Percentiles rank a stretch among this genome's conserved stretches.
phyloP scores from a whole-genome alignment of 1,139 yeast genomes.

The Nadsonia starkeyi-henricii region DNA sequence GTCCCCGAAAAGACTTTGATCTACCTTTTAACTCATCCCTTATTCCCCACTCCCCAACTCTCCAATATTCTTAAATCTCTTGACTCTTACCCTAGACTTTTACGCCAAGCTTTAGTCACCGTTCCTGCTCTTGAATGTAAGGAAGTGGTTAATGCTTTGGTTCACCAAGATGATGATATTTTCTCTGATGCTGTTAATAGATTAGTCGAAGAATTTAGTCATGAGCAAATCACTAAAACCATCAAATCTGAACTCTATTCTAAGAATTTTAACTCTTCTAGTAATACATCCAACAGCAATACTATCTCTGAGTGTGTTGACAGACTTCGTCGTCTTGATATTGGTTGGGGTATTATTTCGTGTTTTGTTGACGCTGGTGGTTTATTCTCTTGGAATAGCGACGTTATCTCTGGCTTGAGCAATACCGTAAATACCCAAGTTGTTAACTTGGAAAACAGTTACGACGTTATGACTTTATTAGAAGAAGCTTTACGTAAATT shows the following conservation, averaged over 20 bases:
- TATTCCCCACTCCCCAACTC: constrained; percentile 53
- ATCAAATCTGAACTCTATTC: constrained; percentile 11
- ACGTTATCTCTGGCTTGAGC: constrained; percentile 23
- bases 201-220: constrained; percentile 42
- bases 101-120: constrained; percentile 70
- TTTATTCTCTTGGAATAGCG: constrained; percentile 44
- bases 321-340: constrained; percentile 29
- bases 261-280: constrained; percentile 3
- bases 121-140: constrained; percentile 54
- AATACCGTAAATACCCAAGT: neutral
- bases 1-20: constrained; percentile 50
- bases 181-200: constrained; percentile 59
- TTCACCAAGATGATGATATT: constrained; percentile 39
- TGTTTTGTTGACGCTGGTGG: constrained; percentile 64
- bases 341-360: constrained; percentile 48
- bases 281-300: constrained; percentile 2
- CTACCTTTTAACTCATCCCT: constrained; percentile 74
- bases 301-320: constrained; percentile 29
- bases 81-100: constrained; percentile 40
- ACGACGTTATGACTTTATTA: neutral
- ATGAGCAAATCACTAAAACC: constrained; percentile 18
- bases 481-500: neutral
- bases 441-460: neutral
- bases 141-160: constrained; percentile 50
- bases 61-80: constrained; percentile 41